phyloP scores from a whole-genome alignment of 108 stramenopile species.

The Fragilariopsis cylindrus region DNA sequence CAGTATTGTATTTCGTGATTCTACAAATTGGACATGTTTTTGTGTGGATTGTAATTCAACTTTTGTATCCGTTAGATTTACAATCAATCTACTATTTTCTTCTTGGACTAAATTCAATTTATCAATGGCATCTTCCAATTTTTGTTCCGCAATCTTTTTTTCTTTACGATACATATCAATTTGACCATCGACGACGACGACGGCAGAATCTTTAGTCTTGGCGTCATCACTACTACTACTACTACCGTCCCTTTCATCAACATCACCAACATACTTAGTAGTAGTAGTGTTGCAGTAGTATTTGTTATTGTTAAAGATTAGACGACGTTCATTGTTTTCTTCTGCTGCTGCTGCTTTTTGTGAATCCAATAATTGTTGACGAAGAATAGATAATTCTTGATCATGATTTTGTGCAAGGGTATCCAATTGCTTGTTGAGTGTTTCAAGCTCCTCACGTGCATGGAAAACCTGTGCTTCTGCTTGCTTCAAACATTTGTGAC shows the following conservation, averaged over 20 bases:
- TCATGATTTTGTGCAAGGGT: background rate
- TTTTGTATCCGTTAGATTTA: background rate
- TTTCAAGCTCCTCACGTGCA: constrained; percentile 2
- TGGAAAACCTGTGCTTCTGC: constrained; percentile 14
- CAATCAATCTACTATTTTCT: background rate
- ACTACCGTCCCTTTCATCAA: too few species aligned
- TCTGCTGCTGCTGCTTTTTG: too few species aligned
- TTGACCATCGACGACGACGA: background rate
- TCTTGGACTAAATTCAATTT: background rate
- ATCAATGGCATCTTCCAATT: background rate
- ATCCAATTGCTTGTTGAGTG: background rate
- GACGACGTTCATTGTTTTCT: too few species aligned
- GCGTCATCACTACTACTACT: too few species aligned
- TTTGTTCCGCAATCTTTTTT: background rate
- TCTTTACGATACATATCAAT: background rate
- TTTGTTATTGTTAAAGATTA: too few species aligned
- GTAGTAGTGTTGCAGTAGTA: too few species aligned
- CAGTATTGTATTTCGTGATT: constrained; percentile 5
- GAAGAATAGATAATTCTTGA: too few species aligned
- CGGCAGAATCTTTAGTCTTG: too few species aligned
- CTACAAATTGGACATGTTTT: constrained; percentile 8
- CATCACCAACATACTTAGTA: too few species aligned
- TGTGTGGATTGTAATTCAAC: background rate
- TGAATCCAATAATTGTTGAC: too few species aligned
- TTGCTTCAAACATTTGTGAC: background rate